Base-by-base conservation (phyloP, 2,329 filamentous ascomycete genomes). In the Dactylellina drechsleri region DNA sequence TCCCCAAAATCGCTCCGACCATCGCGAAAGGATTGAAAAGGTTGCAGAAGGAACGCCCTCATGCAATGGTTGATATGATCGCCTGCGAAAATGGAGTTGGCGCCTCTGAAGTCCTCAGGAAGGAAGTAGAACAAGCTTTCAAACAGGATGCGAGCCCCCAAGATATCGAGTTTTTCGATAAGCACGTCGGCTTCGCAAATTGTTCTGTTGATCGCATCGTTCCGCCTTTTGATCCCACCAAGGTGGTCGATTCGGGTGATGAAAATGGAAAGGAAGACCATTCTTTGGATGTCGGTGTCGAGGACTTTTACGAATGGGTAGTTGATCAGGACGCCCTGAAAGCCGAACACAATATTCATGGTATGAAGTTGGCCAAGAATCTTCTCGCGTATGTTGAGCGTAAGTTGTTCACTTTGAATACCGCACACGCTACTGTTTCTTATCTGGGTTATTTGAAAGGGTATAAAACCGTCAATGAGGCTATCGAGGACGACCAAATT, bases 331-430 rank as follows among this genome's bases (percentile, higher is more conserved):
- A 88, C 52, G 94, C 94, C 1, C 97, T 98, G 83, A 86, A 89
- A 77, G 87, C 90, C 76, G 85, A 86, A 64, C 93, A 93, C 4
- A 83, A 87, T 16, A 94, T 99, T 80, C 83, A 95, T 78, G 94
- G 93, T 74, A 90, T 98, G 82, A 91, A 96, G 84, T 97, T 92
- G 89, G 95, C 98, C 73, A 89, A 92, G 77, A 87, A 98, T 84
- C 88, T 99, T 31, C 87, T 90, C 81, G 95, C 95, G 70, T 99
- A 94, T 85, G 98, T 99, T 80, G 95, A 99, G 89, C 93, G 95
- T 83, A 99, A 99, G 88, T 90, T 99, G 78, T 99, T 93, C 87
- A 99, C 95, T 20, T 94, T 99, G 87, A 99, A 99, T 88, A 99
- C 95, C 20, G 91, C 93, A 66, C 95, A 99, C 82, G 95, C 95